A percentile compares a stretch with the other conserved stretches of the same genome.
phyloP scores from a whole-genome alignment of 2,329 filamentous ascomycete genomes.

The Colletotrichum shisoi region DNA sequence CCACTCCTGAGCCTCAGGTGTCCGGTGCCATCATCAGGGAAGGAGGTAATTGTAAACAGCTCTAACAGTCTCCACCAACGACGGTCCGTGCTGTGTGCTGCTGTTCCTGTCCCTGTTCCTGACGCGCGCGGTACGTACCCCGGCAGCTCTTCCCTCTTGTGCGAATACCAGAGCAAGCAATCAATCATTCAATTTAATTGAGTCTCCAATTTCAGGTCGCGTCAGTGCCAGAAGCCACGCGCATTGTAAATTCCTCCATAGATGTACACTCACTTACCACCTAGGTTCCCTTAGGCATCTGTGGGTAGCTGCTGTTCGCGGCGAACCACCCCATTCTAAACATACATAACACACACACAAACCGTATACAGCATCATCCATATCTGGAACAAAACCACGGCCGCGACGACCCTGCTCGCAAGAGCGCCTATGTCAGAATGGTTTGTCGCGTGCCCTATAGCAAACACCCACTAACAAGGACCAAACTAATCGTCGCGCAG shows the following conservation, averaged over 20 bases:
- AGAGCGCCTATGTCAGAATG: conserved; percentile 18
- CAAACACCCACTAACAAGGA: conserved; percentile 1
- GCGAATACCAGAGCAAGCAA: background rate
- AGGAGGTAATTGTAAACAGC: background rate
- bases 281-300: too few relatives aligned
- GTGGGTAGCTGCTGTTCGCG: background rate
- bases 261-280: background rate
- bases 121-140: conserved; percentile 2
- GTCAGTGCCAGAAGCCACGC: conserved; percentile 8
- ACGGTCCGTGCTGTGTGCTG: background rate
- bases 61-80: background rate
- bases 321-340: conserved; percentile 1
- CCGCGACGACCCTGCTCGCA: background rate
- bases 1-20: background rate
- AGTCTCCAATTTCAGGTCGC: conserved; percentile 14
- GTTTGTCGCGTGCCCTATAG: conserved; percentile 7
- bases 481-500: conserved; percentile 46
- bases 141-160: background rate
- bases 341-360: background rate
- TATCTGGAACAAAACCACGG: background rate
- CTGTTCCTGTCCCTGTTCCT: background rate
- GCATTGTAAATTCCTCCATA: background rate
- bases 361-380: background rate
- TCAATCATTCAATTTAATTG: conserved; percentile 14
- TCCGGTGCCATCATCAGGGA: background rate